Evolutionary conservation across 2,329 filamentous ascomycete genomes (phyloP).

Genomic region (Chaetomiaceae sp.): DNA sequence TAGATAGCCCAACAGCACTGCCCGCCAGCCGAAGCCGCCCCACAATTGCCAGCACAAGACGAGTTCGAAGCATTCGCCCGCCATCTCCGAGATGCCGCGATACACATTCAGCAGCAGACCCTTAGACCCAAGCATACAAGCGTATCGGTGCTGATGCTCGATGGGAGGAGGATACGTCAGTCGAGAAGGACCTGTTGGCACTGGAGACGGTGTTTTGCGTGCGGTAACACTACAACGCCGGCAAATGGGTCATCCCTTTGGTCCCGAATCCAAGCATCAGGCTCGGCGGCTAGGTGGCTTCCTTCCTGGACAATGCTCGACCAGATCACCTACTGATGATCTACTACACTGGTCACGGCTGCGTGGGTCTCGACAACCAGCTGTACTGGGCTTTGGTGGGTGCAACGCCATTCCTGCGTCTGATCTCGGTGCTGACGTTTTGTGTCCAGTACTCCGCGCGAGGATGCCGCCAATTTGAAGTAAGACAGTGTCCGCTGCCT

Average conservation of each 20-base stretch:
- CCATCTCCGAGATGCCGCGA: conserved; percentile 64
- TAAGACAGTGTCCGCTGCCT: conserved; percentile 61
- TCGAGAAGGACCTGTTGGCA: conserved; percentile 49
- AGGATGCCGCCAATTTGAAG: conserved; percentile 57
- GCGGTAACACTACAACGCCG: conserved; percentile 56
- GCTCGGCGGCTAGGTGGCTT: conserved; percentile 55
- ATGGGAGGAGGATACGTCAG: conserved; percentile 57
- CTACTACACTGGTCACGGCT: conserved; percentile 61
- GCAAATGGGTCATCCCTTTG: conserved; percentile 58
- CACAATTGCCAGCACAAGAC: conserved; percentile 41
- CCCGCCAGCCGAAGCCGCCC: conserved; percentile 19
- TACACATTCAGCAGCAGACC: conserved; percentile 61
- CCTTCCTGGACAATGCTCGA: conserved; percentile 54
- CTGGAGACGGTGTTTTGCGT: conserved; percentile 57
- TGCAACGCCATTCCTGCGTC: neutral
- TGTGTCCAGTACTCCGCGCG: conserved; percentile 48
- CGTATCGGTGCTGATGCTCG: conserved; percentile 58
- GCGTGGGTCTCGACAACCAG: conserved; percentile 54
- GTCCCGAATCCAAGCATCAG: conserved; percentile 57
- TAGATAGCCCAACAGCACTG: conserved; percentile 22
- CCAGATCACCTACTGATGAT: conserved; percentile 59
- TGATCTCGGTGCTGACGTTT: conserved; percentile 22
- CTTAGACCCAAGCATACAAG: conserved; percentile 54
- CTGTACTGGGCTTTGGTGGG: conserved; percentile 64
- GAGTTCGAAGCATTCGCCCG: conserved; percentile 65